Evolutionary conservation across 75 land plant species (phyloP), one percentile per base, ranked within the genome.

Genomic region (Cryptomeria japonica): DNA sequence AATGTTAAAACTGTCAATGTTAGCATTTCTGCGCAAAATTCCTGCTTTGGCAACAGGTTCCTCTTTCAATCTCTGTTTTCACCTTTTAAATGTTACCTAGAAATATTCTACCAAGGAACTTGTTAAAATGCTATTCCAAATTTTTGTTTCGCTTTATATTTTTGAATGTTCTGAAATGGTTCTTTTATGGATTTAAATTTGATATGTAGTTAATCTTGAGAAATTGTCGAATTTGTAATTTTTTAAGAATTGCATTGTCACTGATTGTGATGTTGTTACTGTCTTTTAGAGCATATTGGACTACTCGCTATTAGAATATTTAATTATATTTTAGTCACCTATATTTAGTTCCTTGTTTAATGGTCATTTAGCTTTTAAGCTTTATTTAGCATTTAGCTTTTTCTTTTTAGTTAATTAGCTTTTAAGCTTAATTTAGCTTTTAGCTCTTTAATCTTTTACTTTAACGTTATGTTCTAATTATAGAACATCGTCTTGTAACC

Each of bases 41-140:
- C 95, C 38, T 98, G 99, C 88, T 98, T 98, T 93, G 99, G 98
- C 13, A 98, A 96, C 92, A 95, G 98, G 99, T 97, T 39, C 78
- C 19, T 41, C 13, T 34, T 88, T 38, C 28, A 70, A 41, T 86
- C 72, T 9, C 32, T 16, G 87, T 25, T 88, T 87, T 79, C 11
- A 85, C 39, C 12, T 49, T 32, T 47, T 68, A 53, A 80, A 53
- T 79, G 34, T 85, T 85, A 55, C 22, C 58, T 49, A 39, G 5
- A 61, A 61, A 61, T 19, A 19, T 85, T 85, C 28, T 49, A 32
- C 10, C 7, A 7, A 15, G 14, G 28, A 85, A 10, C 34, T 49
- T 51, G 78, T 46, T 64, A 25, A 25, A 64, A 64, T 64, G 5
- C 5, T 28, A 64, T 0, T 4, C 28, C n/a, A 64, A 28, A 64